Base-by-base conservation (phyloP, 495 filamentous ascomycete species). In the Apodospora peruviana region DNA sequence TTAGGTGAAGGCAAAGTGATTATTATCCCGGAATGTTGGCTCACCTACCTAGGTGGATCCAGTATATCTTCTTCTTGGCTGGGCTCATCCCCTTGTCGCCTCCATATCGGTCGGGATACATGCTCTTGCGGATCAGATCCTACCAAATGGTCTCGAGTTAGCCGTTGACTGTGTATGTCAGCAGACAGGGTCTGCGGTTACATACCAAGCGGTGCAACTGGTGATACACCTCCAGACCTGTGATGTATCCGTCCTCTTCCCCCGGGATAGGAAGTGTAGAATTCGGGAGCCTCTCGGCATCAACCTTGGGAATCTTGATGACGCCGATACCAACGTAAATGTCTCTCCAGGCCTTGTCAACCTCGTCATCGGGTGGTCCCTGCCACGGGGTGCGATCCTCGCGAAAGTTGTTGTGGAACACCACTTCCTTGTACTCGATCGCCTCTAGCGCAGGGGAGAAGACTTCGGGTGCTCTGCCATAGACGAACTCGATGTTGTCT, bases 141-240 rank as follows among this genome's bases (percentile, higher is more conserved):
- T 50, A n/a, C 3, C 18, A 23, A n/a, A 7, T n/a, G n/a, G n/a
- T n/a, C n/a, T n/a, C n/a, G n/a, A n/a, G n/a, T n/a, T n/a, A n/a
- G n/a, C n/a, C n/a, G n/a, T n/a, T n/a, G n/a, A n/a, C n/a, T n/a
- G n/a, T n/a, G n/a, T n/a, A 25, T 19, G 9, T 21, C 2, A 38
- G 20, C 10, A 24, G 25, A 38, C n/a, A 46, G 18, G 21, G 25
- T 24, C 21, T 34, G 36, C 11, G 4, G 4, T 9, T 18, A n/a
- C 41, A 36, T 43, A 56, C 49, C 19, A 55, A 20, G 36, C 52
- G 55, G 21, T 58, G 56, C 16, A 58, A 40, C 35, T 58, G 56
- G 10, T 58, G 56, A 36, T 39, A 56, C n/a, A 53, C 50, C 16
- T 50, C 47, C 1, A 46, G n/a, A 5, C 36, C 41, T 0, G 35